A percentile compares a stretch with the other conserved stretches of the same genome.
These are phyloP conservation scores for Sordariomycetes sp. DNA, from an alignment of 2,329 filamentous ascomycete species.

Conservation along the genomic window DNA sequence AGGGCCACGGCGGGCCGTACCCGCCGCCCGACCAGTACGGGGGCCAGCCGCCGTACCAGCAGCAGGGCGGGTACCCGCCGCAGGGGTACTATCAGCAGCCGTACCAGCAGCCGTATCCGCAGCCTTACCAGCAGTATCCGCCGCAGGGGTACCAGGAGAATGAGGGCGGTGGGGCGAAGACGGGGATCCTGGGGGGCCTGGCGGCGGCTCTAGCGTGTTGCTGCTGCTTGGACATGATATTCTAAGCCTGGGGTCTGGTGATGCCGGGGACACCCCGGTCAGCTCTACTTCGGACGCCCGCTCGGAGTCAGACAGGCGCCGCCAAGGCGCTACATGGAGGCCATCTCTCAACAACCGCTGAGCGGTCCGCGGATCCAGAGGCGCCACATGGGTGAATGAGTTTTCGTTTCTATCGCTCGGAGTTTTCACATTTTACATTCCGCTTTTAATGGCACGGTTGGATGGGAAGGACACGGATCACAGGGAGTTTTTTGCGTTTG, in stretches of 20 bases:
- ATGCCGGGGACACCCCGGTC: too few relatives aligned
- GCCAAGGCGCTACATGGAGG: too few relatives aligned
- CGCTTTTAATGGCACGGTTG: not conserved
- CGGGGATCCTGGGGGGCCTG: conserved; percentile 28
- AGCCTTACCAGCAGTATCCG: conserved; percentile 16
- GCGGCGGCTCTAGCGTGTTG: conserved; percentile 41
- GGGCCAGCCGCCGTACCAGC: conserved; percentile 9
- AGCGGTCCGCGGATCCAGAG: not conserved
- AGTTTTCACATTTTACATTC: not conserved
- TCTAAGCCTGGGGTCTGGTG: conserved; percentile 19
- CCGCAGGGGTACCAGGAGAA: conserved; percentile 15
- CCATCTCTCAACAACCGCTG: not conserved
- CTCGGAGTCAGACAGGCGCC: too few relatives aligned
- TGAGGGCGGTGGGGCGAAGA: conserved; percentile 16
- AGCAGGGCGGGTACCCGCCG: conserved; percentile 17
- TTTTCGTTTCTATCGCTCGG: not conserved
- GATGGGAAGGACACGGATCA: not conserved
- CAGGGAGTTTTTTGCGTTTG: not conserved
- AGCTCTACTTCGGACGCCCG: too few relatives aligned
- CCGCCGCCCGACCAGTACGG: conserved; percentile 21
- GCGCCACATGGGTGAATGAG: not conserved
- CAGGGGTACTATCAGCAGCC: conserved; percentile 15
- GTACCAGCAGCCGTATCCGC: conserved; percentile 15
- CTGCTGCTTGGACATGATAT: conserved; percentile 44
- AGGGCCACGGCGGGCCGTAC: conserved; percentile 20